Base-by-base conservation (phyloP, 352 stramenopile species). In the Elongisporangium undulatum region DNA sequence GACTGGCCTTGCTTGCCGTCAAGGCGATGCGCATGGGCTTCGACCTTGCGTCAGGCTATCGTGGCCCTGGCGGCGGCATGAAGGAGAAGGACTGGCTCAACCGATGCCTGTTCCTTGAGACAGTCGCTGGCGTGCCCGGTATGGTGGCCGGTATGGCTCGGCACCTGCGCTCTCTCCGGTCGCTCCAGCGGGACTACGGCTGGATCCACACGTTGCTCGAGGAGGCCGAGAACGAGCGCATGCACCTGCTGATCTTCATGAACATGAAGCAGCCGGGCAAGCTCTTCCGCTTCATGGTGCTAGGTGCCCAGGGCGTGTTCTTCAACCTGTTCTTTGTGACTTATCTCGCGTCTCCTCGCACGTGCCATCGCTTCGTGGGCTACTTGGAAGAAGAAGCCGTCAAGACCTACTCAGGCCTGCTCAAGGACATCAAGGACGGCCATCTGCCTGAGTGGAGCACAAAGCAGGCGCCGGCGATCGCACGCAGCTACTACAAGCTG, bases 381-480 rank as follows among this genome's bases (percentile, higher is more conserved):
- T 97, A 97, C 73, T 68, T 98, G 21, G 93, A 98, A 58, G 90
- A 97, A 69, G 84, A 98, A 64, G 92, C 90, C 15, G 90, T 92
- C 49, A 78, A 89, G 53, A 97, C 90, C 9, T 98, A 98, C 75
- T 97, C 92, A 23, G 93, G 85, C 21, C 82, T 97, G 57, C 77
- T 98, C 24, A 61, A 89, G 29, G 91, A 91, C 38, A 97, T 98
- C 53, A 75, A 97, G 29, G 72, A 85, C 38, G 88, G 71, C 8
- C 83, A 97, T 53, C 62, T 97, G 53, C 56, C 74, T 2, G 64
- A 53, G 15, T 98, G 92, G 92, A 81, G 80, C 56, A 67, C 82
- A 49, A 66, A 80, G 53, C 64, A 72, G 12, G 85, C 88, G 4
- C 83, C 87, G 2, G 29, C 73, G 29, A 96, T 97, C 45, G 89